Conservation (phyloP, 2,329 filamentous ascomycete genomes). For the Fusarium multiceps region DNA sequence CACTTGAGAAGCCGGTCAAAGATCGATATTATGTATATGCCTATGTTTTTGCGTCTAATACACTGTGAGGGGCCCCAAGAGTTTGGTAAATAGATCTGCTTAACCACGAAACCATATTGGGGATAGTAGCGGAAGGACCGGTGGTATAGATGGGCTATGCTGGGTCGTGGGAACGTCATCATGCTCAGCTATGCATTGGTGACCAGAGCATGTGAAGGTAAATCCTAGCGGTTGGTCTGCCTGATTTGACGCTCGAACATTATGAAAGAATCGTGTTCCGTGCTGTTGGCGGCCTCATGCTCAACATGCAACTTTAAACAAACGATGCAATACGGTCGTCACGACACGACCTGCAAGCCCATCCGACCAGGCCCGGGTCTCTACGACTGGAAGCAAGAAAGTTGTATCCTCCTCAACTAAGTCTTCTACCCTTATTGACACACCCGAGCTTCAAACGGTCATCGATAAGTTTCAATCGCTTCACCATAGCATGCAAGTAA, state of each 20-base stretch:
- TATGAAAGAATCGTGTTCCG: not conserved
- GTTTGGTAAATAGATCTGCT: conserved; percentile 9
- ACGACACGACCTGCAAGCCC: not conserved
- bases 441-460: not conserved
- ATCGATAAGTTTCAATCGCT: not conserved
- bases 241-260: not conserved
- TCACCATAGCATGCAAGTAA: not conserved
- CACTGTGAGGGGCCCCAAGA: conserved; percentile 32
- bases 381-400: conserved; percentile 18
- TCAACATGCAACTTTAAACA: too few relatives aligned
- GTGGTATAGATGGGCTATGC: not conserved
- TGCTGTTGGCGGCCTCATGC: not conserved
- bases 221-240: not conserved
- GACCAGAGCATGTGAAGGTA: not conserved
- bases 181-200: not conserved
- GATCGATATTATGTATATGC: conserved; percentile 16
- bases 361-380: not conserved
- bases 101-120: conserved; percentile 3
- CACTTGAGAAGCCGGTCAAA: conserved; percentile 1
- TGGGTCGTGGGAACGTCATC: not conserved
- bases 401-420: not conserved
- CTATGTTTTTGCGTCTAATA: conserved; percentile 21
- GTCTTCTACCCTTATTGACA: not conserved
- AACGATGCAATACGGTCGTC: not conserved
- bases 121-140: conserved; percentile 14